Evolutionary conservation across 1,284 basidiomycete genomes (phyloP).

Genomic region (Thecaphora thlaspeos): DNA sequence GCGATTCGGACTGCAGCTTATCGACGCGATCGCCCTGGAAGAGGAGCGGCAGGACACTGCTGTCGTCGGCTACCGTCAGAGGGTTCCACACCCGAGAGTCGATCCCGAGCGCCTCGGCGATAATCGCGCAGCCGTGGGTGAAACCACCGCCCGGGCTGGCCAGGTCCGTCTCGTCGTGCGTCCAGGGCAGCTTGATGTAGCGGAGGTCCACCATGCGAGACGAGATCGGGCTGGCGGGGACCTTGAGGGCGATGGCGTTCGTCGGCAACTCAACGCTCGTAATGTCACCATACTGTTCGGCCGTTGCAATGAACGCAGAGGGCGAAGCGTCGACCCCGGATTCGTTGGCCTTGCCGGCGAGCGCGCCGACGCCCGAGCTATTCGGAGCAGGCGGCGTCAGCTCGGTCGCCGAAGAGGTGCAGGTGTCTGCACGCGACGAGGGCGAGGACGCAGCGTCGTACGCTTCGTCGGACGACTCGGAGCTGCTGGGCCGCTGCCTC

Average conservation of each 20-base stretch:
- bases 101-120: constrained; percentile 64
- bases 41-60: constrained; percentile 62
- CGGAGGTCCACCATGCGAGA: constrained; percentile 22
- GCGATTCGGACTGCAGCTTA: constrained; percentile 12
- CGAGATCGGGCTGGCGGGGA: constrained; percentile 17
- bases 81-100: constrained; percentile 60
- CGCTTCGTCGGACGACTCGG: constrained; percentile 29
- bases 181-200: constrained; percentile 91
- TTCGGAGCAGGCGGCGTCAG: constrained; percentile 23
- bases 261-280: constrained; percentile 37
- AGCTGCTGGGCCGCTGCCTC: constrained; percentile 21
- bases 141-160: constrained; percentile 40
- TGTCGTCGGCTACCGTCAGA: constrained; percentile 60
- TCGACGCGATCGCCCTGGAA: constrained; percentile 7
- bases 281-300: neutral
- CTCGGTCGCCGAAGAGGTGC: constrained; percentile 34
- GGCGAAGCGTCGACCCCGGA: neutral
- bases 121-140: constrained; percentile 42
- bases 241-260: constrained; percentile 30
- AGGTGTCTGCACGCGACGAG: constrained; percentile 24
- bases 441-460: constrained; percentile 31
- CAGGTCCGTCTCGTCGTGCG: constrained; percentile 64
- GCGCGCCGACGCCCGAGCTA: constrained; percentile 3
- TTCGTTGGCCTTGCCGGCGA: neutral
- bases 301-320: neutral